Conservation (phyloP, 768 basidiomycete species). For the Boletus sp. region DNA sequence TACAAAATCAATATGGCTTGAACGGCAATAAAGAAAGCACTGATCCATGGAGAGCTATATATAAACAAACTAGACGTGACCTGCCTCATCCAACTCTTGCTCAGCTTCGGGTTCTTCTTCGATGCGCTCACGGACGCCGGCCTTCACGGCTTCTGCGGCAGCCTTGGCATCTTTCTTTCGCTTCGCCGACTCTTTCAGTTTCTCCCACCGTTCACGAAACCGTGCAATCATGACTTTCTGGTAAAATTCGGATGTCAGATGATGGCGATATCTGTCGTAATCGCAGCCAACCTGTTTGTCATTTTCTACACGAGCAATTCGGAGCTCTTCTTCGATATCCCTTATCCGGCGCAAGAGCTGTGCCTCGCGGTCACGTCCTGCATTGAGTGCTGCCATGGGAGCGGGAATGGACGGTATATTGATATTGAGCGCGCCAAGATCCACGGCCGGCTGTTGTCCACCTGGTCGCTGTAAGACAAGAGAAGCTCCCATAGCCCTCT, state of each 20-base stretch:
- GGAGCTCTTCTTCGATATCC: conserved; percentile 80
- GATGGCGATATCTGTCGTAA: neutral
- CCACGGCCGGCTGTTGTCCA: conserved; percentile 39
- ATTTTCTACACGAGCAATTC: conserved; percentile 62
- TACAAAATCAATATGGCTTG: conserved; percentile 12
- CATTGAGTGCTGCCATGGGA: conserved; percentile 48
- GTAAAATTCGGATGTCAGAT: conserved; percentile 17
- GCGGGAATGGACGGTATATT: conserved; percentile 49
- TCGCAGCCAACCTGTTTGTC: conserved; percentile 69
- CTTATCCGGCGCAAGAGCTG: conserved; percentile 51
- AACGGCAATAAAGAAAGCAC: conserved; percentile 4
- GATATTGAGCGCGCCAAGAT: conserved; percentile 57
- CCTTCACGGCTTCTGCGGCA: conserved; percentile 44
- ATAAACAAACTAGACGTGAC: neutral
- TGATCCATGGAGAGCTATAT: neutral
- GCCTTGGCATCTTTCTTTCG: conserved; percentile 76
- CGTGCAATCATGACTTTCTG: conserved; percentile 82
- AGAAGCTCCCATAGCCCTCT: conserved; percentile 75
- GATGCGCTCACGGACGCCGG: conserved; percentile 62
- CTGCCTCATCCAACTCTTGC: conserved; percentile 46
- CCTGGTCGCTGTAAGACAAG: conserved; percentile 48
- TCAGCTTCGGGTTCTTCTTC: conserved; percentile 67
- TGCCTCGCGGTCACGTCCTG: conserved; percentile 57
- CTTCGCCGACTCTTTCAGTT: conserved; percentile 84
- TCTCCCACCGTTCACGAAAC: conserved; percentile 87